Percentiles rank a stretch among this genome's conserved stretches.
Evolutionary conservation across 2,329 filamentous ascomycete species (phyloP).

Genomic region (Pseudogymnoascus sp.): DNA sequence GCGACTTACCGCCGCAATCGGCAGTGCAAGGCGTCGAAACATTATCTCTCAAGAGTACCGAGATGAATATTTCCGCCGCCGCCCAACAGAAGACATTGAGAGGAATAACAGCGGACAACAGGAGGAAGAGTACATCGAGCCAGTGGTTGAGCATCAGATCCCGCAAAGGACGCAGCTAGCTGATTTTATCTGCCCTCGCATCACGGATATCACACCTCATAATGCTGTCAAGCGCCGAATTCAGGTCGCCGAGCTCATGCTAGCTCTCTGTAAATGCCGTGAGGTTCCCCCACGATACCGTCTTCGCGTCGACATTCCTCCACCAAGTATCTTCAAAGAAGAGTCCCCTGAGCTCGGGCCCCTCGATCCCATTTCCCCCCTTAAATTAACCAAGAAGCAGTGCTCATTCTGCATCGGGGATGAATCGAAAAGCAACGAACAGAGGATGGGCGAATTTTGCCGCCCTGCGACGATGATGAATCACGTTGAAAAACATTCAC

Average conservation of each 20-base stretch:
- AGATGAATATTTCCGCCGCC: neutral
- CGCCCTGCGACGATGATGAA: too few species aligned
- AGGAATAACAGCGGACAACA: constrained; percentile 14
- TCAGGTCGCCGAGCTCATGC: constrained; percentile 11
- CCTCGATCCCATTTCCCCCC: too few species aligned
- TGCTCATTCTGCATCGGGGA: too few species aligned
- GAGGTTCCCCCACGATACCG: too few species aligned
- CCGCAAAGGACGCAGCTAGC: constrained; percentile 13
- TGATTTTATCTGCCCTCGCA: constrained; percentile 14
- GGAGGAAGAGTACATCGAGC: constrained; percentile 11
- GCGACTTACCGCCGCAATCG: neutral
- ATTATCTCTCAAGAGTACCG: constrained; percentile 5
- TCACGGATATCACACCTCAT: constrained; percentile 12
- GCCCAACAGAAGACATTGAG: constrained; percentile 16
- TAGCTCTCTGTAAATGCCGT: constrained; percentile 6
- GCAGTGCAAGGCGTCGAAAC: constrained; percentile 9
- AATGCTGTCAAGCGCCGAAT: constrained; percentile 14
- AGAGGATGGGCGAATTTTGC: too few species aligned
- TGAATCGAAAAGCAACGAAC: too few species aligned
- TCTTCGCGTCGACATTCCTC: too few species aligned
- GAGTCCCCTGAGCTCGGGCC: too few species aligned
- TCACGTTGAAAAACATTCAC: too few species aligned
- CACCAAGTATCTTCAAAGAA: too few species aligned
- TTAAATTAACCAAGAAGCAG: too few species aligned
- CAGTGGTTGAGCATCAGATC: constrained; percentile 16